These are phyloP conservation scores for Cucurbita maxima DNA, from an alignment of 306 rosid genomes.

Conservation along the genomic window DNA sequence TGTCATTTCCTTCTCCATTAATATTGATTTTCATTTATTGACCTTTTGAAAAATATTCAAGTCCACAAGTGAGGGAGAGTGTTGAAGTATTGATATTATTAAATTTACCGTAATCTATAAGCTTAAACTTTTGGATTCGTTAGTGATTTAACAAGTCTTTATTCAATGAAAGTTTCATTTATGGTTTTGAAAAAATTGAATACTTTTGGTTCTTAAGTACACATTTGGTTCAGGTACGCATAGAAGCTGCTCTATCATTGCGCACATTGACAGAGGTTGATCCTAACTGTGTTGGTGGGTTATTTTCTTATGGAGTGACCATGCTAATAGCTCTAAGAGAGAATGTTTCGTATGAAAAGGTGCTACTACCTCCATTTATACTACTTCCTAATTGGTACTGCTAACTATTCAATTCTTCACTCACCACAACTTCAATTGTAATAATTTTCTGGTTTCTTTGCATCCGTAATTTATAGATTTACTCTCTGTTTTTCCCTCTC, in stretches of 20 bases:
- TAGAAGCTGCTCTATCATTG: constrained; percentile 84
- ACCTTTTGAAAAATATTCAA: too few species aligned
- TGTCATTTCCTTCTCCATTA: too few species aligned
- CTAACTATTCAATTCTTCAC: not conserved
- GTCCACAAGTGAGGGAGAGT: too few species aligned
- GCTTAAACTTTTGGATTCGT: too few species aligned
- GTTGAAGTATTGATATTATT: too few species aligned
- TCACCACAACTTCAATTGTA: not conserved
- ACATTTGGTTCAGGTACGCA: constrained; percentile 50
- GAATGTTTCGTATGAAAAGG: constrained; percentile 86
- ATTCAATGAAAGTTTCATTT: too few species aligned
- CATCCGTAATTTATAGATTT: not conserved
- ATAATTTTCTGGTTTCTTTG: not conserved
- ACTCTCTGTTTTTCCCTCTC: not conserved
- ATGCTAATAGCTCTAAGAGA: constrained; percentile 80
- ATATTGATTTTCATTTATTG: too few species aligned
- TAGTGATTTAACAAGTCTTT: too few species aligned
- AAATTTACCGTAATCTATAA: too few species aligned
- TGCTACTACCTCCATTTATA: constrained; percentile 9
- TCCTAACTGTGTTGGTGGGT: constrained; percentile 95
- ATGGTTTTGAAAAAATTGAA: not conserved
- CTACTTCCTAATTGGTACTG: not conserved
- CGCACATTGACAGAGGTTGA: constrained; percentile 89
- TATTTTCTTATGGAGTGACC: constrained; percentile 84
- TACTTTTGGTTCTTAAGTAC: not conserved